Evolutionary conservation across 169 alveolate species (phyloP).

Genomic region (Plasmodium sp.): DNA sequence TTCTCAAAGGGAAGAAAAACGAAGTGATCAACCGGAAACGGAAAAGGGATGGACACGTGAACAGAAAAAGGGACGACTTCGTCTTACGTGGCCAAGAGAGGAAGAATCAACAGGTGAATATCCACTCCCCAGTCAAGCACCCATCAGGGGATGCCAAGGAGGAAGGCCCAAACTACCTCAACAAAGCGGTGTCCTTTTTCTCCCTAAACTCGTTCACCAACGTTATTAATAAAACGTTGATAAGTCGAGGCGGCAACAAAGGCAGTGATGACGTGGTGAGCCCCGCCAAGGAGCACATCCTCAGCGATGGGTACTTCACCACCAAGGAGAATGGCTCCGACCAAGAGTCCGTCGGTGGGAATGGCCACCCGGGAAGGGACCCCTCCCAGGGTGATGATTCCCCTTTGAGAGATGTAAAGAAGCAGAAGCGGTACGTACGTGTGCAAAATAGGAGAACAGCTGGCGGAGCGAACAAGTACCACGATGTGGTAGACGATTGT

Average conservation of each 20-base stretch:
- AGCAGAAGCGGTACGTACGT: background rate
- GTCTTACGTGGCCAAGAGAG: background rate
- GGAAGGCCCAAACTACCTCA: constrained; percentile 1
- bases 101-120: background rate
- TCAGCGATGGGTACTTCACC: constrained; percentile 64
- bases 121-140: background rate
- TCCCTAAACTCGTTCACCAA: constrained; percentile 38
- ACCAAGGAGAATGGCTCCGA: constrained; percentile 22
- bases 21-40: constrained; percentile 20
- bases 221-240: background rate
- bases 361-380: background rate
- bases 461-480: constrained; percentile 12
- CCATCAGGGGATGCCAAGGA: background rate
- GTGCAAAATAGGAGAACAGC: background rate
- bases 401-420: background rate
- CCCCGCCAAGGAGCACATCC: background rate
- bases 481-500: constrained; percentile 30
- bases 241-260: background rate
- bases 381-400: background rate
- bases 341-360: background rate
- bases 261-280: background rate
- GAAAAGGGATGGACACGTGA: background rate
- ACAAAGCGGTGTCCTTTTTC: constrained; percentile 47
- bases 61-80: background rate
- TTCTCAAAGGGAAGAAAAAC: constrained; percentile 49